Percentiles rank a stretch among this genome's conserved stretches.
These are phyloP conservation scores for Vickermania ingenoplastis DNA, from an alignment of 208 protist species.

Conservation along the genomic window DNA sequence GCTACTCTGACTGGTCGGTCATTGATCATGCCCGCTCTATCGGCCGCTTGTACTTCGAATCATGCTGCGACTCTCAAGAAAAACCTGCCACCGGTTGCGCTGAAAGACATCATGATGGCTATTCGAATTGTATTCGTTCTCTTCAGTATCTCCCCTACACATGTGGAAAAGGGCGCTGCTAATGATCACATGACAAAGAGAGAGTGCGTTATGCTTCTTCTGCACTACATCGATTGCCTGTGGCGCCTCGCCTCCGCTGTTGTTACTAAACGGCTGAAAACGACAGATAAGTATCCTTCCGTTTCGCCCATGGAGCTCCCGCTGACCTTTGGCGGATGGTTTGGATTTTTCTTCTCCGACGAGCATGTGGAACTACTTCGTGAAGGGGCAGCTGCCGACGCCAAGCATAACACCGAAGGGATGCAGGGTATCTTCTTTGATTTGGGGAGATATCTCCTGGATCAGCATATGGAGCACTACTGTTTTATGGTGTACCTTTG, in stretches of 20 bases:
- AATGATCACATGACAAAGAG: constrained; percentile 7
- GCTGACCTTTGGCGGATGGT: constrained; percentile 18
- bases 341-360: constrained; percentile 22
- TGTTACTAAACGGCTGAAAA: background rate
- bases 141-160: constrained; percentile 9
- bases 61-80: constrained; percentile 5
- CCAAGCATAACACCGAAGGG: constrained; percentile 36
- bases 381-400: constrained; percentile 16
- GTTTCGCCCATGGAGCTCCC: constrained; percentile 17
- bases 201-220: constrained; percentile 34
- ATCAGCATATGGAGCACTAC: constrained; percentile 33
- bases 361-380: constrained; percentile 15
- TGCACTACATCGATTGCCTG: constrained; percentile 57
- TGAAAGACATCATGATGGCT: constrained; percentile 20
- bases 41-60: background rate
- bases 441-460: constrained; percentile 34
- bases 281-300: background rate
- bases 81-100: constrained; percentile 1
- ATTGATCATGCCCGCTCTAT: constrained; percentile 1
- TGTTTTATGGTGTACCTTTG: constrained; percentile 50
- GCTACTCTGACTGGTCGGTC: constrained; percentile 5
- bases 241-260: constrained; percentile 25
- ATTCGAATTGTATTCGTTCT: constrained; percentile 27
- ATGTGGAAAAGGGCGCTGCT: background rate
- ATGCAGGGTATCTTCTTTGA: constrained; percentile 45